phyloP scores from a whole-genome alignment of 768 basidiomycete species.

The Phlegmacium glaucopus region DNA sequence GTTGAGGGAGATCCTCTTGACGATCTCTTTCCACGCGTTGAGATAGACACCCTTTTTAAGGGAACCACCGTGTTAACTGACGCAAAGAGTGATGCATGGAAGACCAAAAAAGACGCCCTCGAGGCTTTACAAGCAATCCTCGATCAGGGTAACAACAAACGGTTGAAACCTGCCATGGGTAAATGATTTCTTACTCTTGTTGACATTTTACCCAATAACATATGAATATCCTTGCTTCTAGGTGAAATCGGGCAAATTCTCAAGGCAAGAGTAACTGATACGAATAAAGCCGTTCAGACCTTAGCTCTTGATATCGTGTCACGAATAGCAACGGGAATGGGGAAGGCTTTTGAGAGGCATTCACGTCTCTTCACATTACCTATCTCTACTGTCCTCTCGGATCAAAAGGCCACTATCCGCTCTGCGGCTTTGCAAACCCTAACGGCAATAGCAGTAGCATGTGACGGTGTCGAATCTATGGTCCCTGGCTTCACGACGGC shows the following conservation, averaged over 20 bases:
- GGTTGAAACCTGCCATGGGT: slow-evolving; percentile 91
- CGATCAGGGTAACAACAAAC: slow-evolving; percentile 89
- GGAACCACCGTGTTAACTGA: slow-evolving; percentile 81
- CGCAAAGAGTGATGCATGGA: slow-evolving; percentile 93
- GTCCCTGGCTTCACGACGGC: slow-evolving; percentile 73
- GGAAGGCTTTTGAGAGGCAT: slow-evolving; percentile 91
- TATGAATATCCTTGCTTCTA: slow-evolving; percentile 24
- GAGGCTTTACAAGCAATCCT: slow-evolving; percentile 80
- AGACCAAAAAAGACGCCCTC: slow-evolving; percentile 92
- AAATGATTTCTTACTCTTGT: slow-evolving; percentile 11
- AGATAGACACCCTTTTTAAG: slow-evolving; percentile 82
- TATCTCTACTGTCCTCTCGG: slow-evolving; percentile 81
- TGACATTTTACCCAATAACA: background rate
- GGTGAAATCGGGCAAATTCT: slow-evolving; percentile 89
- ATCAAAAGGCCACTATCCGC: slow-evolving; percentile 89
- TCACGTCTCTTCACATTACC: slow-evolving; percentile 72
- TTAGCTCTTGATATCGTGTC: slow-evolving; percentile 88
- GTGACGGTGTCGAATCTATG: slow-evolving; percentile 83
- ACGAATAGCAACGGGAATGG: slow-evolving; percentile 92
- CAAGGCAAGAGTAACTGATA: slow-evolving; percentile 85
- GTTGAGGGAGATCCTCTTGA: slow-evolving; percentile 72
- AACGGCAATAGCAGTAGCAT: slow-evolving; percentile 78
- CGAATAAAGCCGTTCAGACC: slow-evolving; percentile 91
- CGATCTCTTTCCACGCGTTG: slow-evolving; percentile 93
- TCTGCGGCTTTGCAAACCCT: slow-evolving; percentile 74